Evolutionary conservation across 2,329 filamentous ascomycete genomes (phyloP), one percentile per base, ranked within the genome.

Genomic region (Venturia oleaginea): DNA sequence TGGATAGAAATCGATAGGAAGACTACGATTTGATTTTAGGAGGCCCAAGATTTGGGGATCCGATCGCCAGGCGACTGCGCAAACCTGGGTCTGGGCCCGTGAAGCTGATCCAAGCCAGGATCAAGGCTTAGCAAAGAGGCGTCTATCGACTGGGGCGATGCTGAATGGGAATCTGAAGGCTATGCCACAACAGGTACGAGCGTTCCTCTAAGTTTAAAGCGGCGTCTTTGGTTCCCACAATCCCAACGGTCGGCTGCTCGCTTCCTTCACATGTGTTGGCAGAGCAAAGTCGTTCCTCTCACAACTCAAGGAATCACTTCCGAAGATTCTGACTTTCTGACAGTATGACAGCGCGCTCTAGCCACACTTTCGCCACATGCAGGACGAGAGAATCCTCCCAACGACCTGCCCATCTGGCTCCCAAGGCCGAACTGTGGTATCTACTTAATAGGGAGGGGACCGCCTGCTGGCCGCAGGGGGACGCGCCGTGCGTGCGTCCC

Each of bases 331-430:
- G 4, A 37, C 15, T 34, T 8, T n/a, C 6, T 32, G 4, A 37
- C 15, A 30, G 13, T 34, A 8, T n/a, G 30, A 57, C 17, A 34
- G 51, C 17, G 15, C 5, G 6, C 8, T 57, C 30, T 22, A 57
- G 51, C 51, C 51, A 57, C 51, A 57, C 5, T 57, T 57, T 34
- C 46, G 51, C 51, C 51, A 57, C 17, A 11, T 57, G 51, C 51
- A 57, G 51, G 51, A 32, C 30, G 30, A 57, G 51, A 30, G 51
- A 19, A 19, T n/a, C 48, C 10, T 30, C 30, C 51, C 51, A 34
- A 34, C 51, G 27, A 55, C 13, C 3, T 7, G 13, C 27, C 27
- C 2, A 55, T 55, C 51, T 34, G 7, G 8, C 27, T 32, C 30
- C 10, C 51, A 34, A 19, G 27, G n/a, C n/a, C n/a, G n/a, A n/a